Base-by-base conservation (phyloP, 352 stramenopile species). In the Globisporangium heterothallicum region DNA sequence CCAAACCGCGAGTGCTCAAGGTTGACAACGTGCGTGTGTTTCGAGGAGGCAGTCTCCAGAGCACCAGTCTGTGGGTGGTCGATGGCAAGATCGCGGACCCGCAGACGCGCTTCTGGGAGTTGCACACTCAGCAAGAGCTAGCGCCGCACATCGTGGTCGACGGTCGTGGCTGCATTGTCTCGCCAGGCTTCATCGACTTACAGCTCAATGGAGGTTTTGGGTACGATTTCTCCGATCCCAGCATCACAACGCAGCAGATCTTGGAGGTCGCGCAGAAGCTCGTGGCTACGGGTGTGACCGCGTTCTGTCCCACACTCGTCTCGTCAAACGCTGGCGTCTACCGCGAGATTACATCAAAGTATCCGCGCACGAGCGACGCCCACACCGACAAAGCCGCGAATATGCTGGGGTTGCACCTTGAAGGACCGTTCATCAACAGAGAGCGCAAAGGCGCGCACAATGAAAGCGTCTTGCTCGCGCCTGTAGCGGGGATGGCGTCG, bases 171-270 rank as follows among this genome's bases (percentile, higher is more conserved):
- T 61, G 56, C 41, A 87, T 96, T 46, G 53, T 88, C 9, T 79
- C 80, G 8, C 84, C 87, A 9, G 88, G 88, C 29, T 96, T 94
- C 58, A 86, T 97, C 43, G 88, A 97, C 59, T 41, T 96, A 24
- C 88, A 97, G 68, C 66, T 96, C 43, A 97, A 97, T 55, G 88
- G 88, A 46, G 84, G 72, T 24, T 96, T 82, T 58, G 86, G 88
- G 13, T 60, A 86, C 25, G 86, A 96, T 59, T 97, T 96, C 59
- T 92, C 84, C 7, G 74, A 72, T 53, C 65, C 70, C 13, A 52
- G 46, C n/a, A 69, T 82, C 21, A 64, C 65, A 16, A 30, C 57
- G 18, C 50, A 70, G 41, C 55, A 82, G 27, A 68, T 91, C 34
- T 50, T 73, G 36, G 57, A 70, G 10, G 73, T 88, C n/a, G 57